These are phyloP conservation scores for Fonsecaea pugnacius DNA, from an alignment of 2,329 filamentous ascomycete genomes.

Conservation along the genomic window DNA sequence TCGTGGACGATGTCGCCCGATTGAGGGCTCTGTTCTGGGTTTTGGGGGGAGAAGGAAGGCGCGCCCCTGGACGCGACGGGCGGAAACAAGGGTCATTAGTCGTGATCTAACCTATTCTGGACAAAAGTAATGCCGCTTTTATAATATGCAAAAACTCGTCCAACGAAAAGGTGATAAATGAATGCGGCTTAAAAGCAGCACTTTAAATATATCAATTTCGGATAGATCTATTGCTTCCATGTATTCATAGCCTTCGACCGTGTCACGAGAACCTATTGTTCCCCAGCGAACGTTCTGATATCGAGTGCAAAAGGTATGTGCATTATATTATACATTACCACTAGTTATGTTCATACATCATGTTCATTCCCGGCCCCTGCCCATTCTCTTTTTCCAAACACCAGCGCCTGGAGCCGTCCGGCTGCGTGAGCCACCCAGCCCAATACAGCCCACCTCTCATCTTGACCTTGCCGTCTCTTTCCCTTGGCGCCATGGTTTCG, in stretches of 20 bases:
- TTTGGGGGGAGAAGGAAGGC: background rate
- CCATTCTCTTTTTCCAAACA: conserved; percentile 17
- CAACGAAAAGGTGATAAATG: background rate
- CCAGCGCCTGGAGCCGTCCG: conserved; percentile 16
- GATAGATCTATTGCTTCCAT: background rate
- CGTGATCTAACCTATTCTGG: background rate
- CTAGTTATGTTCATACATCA: conserved; percentile 1
- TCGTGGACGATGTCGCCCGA: conserved; percentile 3
- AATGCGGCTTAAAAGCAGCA: background rate
- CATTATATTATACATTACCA: background rate
- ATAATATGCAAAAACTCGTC: background rate
- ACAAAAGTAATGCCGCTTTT: background rate
- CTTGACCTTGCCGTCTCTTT: conserved; percentile 10
- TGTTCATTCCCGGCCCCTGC: conserved; percentile 10
- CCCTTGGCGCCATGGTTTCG: conserved; percentile 3
- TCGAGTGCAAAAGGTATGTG: background rate
- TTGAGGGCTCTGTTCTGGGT: background rate
- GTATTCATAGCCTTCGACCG: too few species aligned
- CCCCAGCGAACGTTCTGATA: background rate
- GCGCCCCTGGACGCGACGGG: conserved; percentile 13
- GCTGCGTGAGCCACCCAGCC: conserved; percentile 20
- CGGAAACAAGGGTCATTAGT: background rate
- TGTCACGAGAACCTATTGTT: too few species aligned
- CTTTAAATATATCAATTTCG: background rate
- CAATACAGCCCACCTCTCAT: conserved; percentile 15